phyloP scores from a whole-genome alignment of 805 yeast species.

The Wickerhamomyces tratensis region DNA sequence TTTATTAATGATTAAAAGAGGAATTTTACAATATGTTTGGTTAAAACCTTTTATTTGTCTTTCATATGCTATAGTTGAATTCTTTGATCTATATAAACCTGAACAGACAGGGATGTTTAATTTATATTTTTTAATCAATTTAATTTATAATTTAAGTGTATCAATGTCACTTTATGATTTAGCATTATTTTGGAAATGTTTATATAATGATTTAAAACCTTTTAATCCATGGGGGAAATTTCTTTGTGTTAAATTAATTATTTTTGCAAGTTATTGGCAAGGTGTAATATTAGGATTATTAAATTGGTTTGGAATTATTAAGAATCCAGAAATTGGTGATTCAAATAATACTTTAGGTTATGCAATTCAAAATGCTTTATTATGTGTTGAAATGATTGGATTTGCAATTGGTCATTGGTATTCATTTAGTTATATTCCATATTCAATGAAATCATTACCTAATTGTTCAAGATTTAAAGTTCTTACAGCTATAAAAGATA shows the following conservation, averaged over 20 bases:
- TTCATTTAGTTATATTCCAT: conserved; percentile 75
- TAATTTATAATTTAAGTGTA: conserved; percentile 72
- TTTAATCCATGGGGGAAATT: conserved; percentile 91
- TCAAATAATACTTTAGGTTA: conserved; percentile 33
- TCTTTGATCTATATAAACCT: conserved; percentile 39
- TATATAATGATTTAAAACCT: conserved; percentile 65
- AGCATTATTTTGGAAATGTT: conserved; percentile 88
- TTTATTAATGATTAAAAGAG: conserved; percentile 69
- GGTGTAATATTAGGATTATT: conserved; percentile 52
- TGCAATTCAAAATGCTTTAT: conserved; percentile 64
- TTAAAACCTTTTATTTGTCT: conserved; percentile 75
- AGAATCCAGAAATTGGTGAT: conserved; percentile 21
- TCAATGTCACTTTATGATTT: conserved; percentile 74
- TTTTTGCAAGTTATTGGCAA: conserved; percentile 99
- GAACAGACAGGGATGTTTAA: conserved; percentile 38
- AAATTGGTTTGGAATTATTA: conserved; percentile 35
- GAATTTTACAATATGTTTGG: conserved; percentile 93
- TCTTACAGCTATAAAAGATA: conserved; percentile 61
- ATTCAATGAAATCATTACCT: conserved; percentile 49
- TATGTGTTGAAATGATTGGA: conserved; percentile 76
- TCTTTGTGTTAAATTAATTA: conserved; percentile 83
- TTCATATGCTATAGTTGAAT: conserved; percentile 35
- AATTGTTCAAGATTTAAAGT: conserved; percentile 60
- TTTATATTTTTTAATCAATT: conserved; percentile 52
- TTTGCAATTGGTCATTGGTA: conserved; percentile 86